Base-by-base conservation (phyloP, 768 basidiomycete genomes). In the Calocybe cyanea region DNA sequence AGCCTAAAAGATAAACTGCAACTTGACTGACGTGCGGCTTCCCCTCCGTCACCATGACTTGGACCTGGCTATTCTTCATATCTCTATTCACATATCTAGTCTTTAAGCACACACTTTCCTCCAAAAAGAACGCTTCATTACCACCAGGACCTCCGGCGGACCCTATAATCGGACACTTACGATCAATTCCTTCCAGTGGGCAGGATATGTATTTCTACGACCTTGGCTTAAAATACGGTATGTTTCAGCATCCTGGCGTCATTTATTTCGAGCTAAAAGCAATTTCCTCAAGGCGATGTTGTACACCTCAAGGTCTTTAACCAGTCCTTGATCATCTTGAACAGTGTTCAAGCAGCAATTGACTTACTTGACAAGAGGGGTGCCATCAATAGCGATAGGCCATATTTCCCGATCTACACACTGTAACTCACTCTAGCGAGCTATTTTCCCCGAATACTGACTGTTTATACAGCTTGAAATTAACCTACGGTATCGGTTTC, bases 401-500 rank as follows among this genome's bases (percentile, higher is more conserved):
- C 34, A 6, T 7, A 6, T 18, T 18, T 35, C 34, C 34, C 34
- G 7, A 35, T 35, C n/a, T 35, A 35, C 13, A 7, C 7, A 5
- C 14, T 35, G 34, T 35, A 18, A 5, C 34, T 35, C 34, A 35
- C 7, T 14, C 7, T 35, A 35, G n/a, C 17, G 4, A 6, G 4
- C 5, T 18, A 18, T 6, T 35, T n/a, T 5, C 14, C n/a, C 9
- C 31, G 31, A n/a, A 35, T 35, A 18, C 34, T 35, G 7, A 35
- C 14, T 28, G 6, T 28, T 11, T 28, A 6, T 11, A 1, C 19
- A 54, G 56, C 3, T 41, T 44, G 38, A 36, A 41, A 3, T 41
- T 36, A 21, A 37, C 41, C n/a, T 31, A 34, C 15, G 43, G 40
- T 1, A 9, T 53, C 11, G 38, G 43, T 14, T 51, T 56, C 24